Conservation (phyloP, 441 rosid genomes). For the Viola pubescens region DNA sequence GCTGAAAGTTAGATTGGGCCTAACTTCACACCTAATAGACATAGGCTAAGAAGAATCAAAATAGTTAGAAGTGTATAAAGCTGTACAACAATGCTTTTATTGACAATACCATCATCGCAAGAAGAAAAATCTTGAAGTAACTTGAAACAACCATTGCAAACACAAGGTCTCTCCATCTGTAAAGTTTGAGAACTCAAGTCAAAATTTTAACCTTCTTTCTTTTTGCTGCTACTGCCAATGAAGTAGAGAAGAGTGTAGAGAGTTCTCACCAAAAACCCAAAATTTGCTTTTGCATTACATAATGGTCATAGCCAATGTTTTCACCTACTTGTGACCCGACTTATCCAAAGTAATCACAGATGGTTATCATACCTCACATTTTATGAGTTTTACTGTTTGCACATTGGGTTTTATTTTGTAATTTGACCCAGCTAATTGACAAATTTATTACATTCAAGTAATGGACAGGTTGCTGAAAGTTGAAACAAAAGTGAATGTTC, state of each 20-base stretch:
- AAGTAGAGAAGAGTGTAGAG: no score
- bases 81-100: neutral
- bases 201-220: neutral
- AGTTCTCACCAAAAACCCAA: neutral
- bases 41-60: constrained; percentile 3
- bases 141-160: constrained; percentile 63
- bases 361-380: neutral
- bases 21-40: constrained; percentile 1
- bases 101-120: constrained; percentile 60
- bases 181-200: constrained; percentile 6
- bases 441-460: neutral
- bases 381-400: no score
- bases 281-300: no score
- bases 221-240: neutral
- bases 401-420: no score
- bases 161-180: constrained; percentile 44
- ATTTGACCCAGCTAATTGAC: no score
- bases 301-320: neutral
- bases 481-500: constrained; percentile 11
- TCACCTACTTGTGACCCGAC: constrained; percentile 1
- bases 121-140: constrained; percentile 61
- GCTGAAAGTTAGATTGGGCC: constrained; percentile 4
- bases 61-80: constrained; percentile 4
- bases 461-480: neutral
- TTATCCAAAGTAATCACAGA: neutral